A percentile compares a stretch with the other conserved stretches of the same genome.
Conservation (phyloP, 352 stramenopile species). For the Aphanomyces invadans region DNA sequence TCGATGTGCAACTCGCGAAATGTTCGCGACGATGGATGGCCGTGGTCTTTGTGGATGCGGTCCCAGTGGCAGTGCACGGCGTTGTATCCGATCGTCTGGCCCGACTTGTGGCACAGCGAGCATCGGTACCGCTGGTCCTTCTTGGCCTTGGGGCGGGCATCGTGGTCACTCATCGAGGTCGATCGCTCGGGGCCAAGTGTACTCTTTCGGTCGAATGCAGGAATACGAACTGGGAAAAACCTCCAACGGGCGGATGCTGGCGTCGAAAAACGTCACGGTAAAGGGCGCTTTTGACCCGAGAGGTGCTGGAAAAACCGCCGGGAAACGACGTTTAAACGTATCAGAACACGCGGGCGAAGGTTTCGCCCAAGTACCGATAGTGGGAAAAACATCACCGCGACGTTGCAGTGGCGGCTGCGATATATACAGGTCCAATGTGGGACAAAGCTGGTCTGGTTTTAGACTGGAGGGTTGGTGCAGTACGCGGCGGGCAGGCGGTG, state of each 20-base stretch:
- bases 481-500: too few relatives aligned
- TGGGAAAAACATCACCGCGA: slow-evolving; percentile 2
- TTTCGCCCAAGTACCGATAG: slow-evolving; percentile 13
- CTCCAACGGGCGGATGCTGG: not conserved
- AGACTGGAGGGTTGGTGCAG: too few relatives aligned
- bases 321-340: not conserved
- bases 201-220: slow-evolving; percentile 10
- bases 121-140: slow-evolving; percentile 9
- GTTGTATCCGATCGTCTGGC: slow-evolving; percentile 12
- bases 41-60: slow-evolving; percentile 10
- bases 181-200: not conserved
- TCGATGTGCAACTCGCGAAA: slow-evolving; percentile 6
- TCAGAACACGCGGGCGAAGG: not conserved
- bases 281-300: too few relatives aligned
- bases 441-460: not conserved
- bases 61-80: slow-evolving; percentile 12
- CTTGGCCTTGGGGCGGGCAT: not conserved
- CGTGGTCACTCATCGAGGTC: not conserved
- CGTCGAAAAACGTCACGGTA: not conserved
- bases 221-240: not conserved
- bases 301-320: not conserved
- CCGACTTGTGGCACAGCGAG: slow-evolving; percentile 7
- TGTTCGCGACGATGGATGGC: slow-evolving; percentile 9
- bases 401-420: not conserved
- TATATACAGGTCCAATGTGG: not conserved